Base-by-base conservation (phyloP, 2,329 filamentous ascomycete species). In the Leptographium radiaticola region DNA sequence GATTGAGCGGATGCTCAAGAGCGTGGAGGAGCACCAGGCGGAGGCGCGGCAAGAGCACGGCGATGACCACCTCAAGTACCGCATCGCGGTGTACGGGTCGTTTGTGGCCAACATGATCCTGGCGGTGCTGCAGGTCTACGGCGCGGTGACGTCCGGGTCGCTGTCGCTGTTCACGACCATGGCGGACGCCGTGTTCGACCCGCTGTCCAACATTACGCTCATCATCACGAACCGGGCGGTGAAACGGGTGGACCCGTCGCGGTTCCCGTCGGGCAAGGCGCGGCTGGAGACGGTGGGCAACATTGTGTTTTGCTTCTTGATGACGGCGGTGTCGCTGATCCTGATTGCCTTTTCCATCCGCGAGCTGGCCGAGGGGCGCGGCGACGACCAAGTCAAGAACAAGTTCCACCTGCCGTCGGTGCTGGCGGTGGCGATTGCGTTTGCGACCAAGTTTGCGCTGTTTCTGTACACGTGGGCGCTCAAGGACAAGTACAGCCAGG, bases 121-220 rank as follows among this genome's bases (percentile, higher is more conserved):
- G 7, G 82, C 90, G 0, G 75, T 76, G 5, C 75, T 98, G 18
- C 93, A 98, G 69, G 73, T 96, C 40, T 98, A 94, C 66, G 93
- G 85, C 45, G 93, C 93, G 57, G 79, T 88, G 47, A 81, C 86
- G 0, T 95, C 90, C 0, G 83, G 86, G 48, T 96, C 89, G n/a
- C 78, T 97, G 39, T 95, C 91, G 6, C 81, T 98, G 48, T 96
- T 97, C 72, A 96, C 93, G 16, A 98, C 91, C 58, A 95, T 95
- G 87, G 91, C 90, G 16, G 93, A 98, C 68, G 83, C 90, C 51
- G 76, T 97, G 59, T 97, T 97, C 70, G 93, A 97, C 65, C 93
- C 89, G 10, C 66, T 94, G 63, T 91, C 86, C 63, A 96, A 95
- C 64, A 67, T 96, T 52, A 91, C 87, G 1, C 76, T 97, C 15